Conservation (phyloP, 352 stramenopile genomes). For the Pythium brachiatum region DNA sequence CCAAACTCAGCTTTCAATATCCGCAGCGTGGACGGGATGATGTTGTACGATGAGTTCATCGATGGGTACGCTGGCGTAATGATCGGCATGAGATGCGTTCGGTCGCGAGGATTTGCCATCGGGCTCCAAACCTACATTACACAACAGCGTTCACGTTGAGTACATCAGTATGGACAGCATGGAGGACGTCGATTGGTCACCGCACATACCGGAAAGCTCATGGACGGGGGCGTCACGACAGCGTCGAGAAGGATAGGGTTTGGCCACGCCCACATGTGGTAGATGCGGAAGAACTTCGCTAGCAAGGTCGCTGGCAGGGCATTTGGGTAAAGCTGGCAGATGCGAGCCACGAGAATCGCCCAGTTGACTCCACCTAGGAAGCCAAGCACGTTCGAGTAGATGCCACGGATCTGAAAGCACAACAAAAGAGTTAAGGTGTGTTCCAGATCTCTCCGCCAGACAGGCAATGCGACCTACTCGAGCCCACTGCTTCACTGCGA, state of each 20-base stretch:
- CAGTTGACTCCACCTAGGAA: constrained; percentile 99
- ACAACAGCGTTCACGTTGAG: background rate
- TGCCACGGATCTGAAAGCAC: constrained; percentile 76
- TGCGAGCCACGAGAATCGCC: constrained; percentile 95
- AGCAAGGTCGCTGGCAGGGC: constrained; percentile 86
- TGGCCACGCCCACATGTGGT: constrained; percentile 95
- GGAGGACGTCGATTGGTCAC: background rate
- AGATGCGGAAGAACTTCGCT: constrained; percentile 95
- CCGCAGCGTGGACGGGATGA: constrained; percentile 88
- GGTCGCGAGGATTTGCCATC: constrained; percentile 78
- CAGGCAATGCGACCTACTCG: constrained; percentile 37
- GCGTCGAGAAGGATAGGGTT: constrained; percentile 90
- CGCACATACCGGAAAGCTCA: constrained; percentile 52
- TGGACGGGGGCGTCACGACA: constrained; percentile 43
- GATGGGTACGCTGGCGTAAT: constrained; percentile 98
- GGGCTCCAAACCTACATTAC: constrained; percentile 85
- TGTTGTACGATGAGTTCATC: constrained; percentile 99
- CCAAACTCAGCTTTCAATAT: constrained; percentile 91
- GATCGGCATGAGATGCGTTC: constrained; percentile 97
- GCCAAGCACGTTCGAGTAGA: constrained; percentile 99
- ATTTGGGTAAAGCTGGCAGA: constrained; percentile 92
- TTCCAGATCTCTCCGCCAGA: background rate
- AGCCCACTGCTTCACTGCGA: constrained; percentile 91
- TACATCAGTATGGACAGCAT: background rate
- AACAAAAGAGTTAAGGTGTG: background rate